Evolutionary conservation across 495 filamentous ascomycete genomes (phyloP).

Genomic region (Achaetomiella virescens): DNA sequence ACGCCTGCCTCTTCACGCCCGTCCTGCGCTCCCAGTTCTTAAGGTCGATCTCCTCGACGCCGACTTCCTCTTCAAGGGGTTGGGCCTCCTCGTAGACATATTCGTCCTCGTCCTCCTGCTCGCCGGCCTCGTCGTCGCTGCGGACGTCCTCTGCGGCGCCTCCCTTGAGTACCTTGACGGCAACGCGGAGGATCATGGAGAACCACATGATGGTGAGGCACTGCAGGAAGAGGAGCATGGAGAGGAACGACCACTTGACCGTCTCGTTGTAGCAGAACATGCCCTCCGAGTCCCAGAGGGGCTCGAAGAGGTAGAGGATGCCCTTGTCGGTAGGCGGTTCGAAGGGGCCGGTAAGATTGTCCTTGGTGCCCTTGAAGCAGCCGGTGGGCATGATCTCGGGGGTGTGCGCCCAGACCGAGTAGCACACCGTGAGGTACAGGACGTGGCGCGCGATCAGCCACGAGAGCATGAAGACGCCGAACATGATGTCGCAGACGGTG

Average conservation of each 20-base stretch:
- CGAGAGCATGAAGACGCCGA: conserved; percentile 77
- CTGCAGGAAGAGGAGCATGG: conserved; percentile 71
- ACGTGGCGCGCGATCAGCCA: conserved; percentile 85
- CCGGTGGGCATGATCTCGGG: conserved; percentile 55
- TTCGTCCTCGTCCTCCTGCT: conserved; percentile 48
- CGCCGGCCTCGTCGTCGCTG: conserved; percentile 78
- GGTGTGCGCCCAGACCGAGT: conserved; percentile 70
- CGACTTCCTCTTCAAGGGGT: conserved; percentile 60
- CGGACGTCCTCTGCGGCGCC: conserved; percentile 78
- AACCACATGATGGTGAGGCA: conserved; percentile 82
- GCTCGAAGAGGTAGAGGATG: conserved; percentile 57
- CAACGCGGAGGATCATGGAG: conserved; percentile 75
- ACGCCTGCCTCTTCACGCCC: conserved; percentile 38
- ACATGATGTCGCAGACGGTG: conserved; percentile 71
- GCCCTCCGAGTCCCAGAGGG: conserved; percentile 61
- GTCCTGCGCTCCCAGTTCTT: conserved; percentile 45
- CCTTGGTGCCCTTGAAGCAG: conserved; percentile 55
- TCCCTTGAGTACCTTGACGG: conserved; percentile 65
- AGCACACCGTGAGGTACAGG: conserved; percentile 69
- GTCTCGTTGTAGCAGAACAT: conserved; percentile 68
- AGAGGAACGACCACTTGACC: conserved; percentile 70
- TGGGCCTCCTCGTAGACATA: conserved; percentile 41
- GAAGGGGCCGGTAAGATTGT: conserved; percentile 48
- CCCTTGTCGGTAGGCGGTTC: conserved; percentile 51
- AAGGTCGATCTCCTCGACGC: conserved; percentile 54